Conservation (phyloP, 2,329 filamentous ascomycete species). For the Paecilomyces dactylethromorphus region DNA sequence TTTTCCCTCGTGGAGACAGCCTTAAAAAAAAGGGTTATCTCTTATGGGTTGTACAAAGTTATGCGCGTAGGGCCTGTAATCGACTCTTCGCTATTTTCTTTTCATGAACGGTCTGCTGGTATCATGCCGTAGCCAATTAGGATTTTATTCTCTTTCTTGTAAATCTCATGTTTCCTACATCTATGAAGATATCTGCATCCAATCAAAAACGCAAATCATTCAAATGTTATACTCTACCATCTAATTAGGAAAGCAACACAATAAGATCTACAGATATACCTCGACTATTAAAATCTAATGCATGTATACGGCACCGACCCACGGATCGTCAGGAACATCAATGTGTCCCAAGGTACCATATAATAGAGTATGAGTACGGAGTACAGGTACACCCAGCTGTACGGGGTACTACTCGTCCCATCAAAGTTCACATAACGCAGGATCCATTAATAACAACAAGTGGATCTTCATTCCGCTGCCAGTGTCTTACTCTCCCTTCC, state of each 20-base stretch:
- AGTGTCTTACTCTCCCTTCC: too few species aligned
- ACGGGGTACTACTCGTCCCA: too few species aligned
- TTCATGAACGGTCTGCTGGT: not conserved
- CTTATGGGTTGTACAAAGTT: not conserved
- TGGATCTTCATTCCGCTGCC: too few species aligned
- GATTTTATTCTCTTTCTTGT: not conserved
- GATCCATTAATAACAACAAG: too few species aligned
- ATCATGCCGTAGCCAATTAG: not conserved
- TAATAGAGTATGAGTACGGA: not conserved
- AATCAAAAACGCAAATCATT: not conserved
- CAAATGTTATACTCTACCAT: too few species aligned
- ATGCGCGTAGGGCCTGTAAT: not conserved
- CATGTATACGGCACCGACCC: not conserved
- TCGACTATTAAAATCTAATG: too few species aligned
- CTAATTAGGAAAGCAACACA: too few species aligned
- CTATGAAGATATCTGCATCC: constrained; percentile 5
- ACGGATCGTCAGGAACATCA: not conserved
- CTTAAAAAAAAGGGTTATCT: not conserved
- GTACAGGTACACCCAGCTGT: not conserved
- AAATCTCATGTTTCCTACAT: constrained; percentile 8
- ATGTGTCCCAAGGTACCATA: not conserved
- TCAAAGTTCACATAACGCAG: too few species aligned
- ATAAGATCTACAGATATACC: too few species aligned
- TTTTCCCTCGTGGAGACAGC: not conserved
- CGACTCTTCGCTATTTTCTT: not conserved